Percentiles rank a stretch among this genome's conserved stretches.
phyloP scores from a whole-genome alignment of 352 stramenopile species.

The Phytophthora kernoviae region DNA sequence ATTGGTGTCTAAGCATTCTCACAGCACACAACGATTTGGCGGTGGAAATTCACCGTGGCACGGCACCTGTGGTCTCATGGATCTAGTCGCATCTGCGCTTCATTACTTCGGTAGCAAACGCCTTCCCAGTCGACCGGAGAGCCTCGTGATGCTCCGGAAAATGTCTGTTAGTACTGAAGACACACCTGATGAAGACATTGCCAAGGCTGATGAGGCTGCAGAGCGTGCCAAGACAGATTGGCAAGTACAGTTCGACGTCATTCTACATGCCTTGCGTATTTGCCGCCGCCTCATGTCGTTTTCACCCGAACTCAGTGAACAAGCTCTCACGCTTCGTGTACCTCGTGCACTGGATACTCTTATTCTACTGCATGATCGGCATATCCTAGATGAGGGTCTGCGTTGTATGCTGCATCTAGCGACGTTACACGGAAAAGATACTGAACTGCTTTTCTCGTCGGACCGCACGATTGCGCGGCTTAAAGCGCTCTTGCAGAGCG shows the following conservation, averaged over 20 bases:
- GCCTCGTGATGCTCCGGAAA: slow-evolving; percentile 27
- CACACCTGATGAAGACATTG: neutral
- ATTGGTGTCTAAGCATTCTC: slow-evolving; percentile 47
- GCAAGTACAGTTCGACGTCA: slow-evolving; percentile 28
- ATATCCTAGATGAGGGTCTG: slow-evolving; percentile 36
- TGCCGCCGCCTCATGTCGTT: slow-evolving; percentile 52
- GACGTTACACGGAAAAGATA: slow-evolving; percentile 21
- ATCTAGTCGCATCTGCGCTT: slow-evolving; percentile 47
- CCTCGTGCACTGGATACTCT: slow-evolving; percentile 52
- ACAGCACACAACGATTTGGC: slow-evolving; percentile 30
- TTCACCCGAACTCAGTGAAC: slow-evolving; percentile 38
- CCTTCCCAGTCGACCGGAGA: slow-evolving; percentile 36
- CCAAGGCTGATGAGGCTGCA: slow-evolving; percentile 1
- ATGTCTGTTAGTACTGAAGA: slow-evolving; percentile 15
- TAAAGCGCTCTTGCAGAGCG: slow-evolving; percentile 40
- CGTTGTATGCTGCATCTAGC: slow-evolving; percentile 39
- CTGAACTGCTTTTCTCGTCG: slow-evolving; percentile 37
- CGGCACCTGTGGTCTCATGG: slow-evolving; percentile 48
- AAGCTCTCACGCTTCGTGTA: slow-evolving; percentile 41
- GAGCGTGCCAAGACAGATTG: slow-evolving; percentile 10
- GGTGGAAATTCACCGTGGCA: slow-evolving; percentile 30
- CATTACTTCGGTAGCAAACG: slow-evolving; percentile 39
- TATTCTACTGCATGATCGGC: slow-evolving; percentile 48
- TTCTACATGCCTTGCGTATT: slow-evolving; percentile 47
- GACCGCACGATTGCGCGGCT: slow-evolving; percentile 32